Conservation (phyloP, 2,329 filamentous ascomycete genomes). For the Talaromyces marneffei region DNA sequence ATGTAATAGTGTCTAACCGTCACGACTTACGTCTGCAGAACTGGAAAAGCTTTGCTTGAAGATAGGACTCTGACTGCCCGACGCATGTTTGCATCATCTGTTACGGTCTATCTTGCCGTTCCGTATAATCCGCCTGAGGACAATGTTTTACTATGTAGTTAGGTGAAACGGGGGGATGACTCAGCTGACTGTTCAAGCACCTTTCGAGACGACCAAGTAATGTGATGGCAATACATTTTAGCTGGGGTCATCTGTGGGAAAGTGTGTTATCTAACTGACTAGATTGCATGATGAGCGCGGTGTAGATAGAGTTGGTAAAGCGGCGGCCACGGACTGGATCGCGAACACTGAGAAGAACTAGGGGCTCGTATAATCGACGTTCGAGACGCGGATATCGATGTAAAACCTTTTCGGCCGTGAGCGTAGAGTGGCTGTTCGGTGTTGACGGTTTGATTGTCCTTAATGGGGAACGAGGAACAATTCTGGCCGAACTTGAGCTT, state of each 20-base stretch:
- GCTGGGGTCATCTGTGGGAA: no score
- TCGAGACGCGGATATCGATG: background rate
- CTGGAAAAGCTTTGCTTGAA: conserved; percentile 15
- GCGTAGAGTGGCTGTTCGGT: background rate
- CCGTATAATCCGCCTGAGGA: conserved; percentile 20
- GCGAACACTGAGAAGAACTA: background rate
- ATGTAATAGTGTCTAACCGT: no score
- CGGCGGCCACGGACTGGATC: background rate
- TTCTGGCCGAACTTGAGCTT: background rate
- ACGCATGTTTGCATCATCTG: conserved; percentile 25
- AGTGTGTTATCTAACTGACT: no score
- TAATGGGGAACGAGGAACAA: background rate
- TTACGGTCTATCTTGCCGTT: conserved; percentile 21
- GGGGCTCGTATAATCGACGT: background rate
- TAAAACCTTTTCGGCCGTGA: background rate
- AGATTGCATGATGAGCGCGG: no score
- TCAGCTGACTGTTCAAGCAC: no score
- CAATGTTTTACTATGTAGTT: no score
- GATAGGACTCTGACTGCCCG: conserved; percentile 17
- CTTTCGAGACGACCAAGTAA: no score
- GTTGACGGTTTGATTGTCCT: background rate
- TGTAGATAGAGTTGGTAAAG: background rate
- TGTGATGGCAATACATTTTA: no score
- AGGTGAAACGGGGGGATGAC: no score
- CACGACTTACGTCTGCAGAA: conserved; percentile 15